Base-by-base conservation (phyloP, 2,329 filamentous ascomycete genomes). In the Lachnellula suecica region DNA sequence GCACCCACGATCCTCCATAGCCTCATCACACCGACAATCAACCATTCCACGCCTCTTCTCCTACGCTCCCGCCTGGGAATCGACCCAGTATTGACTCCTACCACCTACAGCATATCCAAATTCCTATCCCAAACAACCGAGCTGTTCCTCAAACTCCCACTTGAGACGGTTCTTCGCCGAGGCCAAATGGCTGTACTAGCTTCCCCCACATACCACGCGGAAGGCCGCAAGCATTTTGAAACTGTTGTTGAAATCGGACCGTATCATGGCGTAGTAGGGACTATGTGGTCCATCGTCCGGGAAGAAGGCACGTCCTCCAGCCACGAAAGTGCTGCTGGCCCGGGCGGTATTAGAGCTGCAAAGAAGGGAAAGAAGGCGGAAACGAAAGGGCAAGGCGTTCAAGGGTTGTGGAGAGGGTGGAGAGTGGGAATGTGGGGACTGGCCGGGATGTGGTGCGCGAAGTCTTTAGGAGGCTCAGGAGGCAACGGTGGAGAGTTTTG, bases 151-250 rank as follows among this genome's bases (percentile, higher is more conserved):
- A 92, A 93, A 65, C 82, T 97, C 11, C 94, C 94, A 0, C 77
- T 97, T 4, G 94, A 99, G 72, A 97, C 93, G 1, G 88, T 96
- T 15, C 79, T 97, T 7, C 86, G 94, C 44, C 84, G 94, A 54
- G 93, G 90, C 4, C 94, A 99, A 70, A 87, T 94, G 53, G 78
- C 85, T 2, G 84, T 91, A 1, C 78, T 90, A 42, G 44, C 48
- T 78, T 44, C 58, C 20, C 4, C 40, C 25, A 9, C 43, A 29
- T 44, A 59, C 44, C 29, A 47, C 6, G 23, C 51, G 24, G 51
- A 48, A 56, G 44, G 35, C 23, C 13, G 44, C 9, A 49, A 49
- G 17, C 75, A 71, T 44, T 66, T 89, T 42, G 84, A 90, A 50
- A 91, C 90, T 0, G 85, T 97, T 49, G 84, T 97, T 1, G 84